Conservation (phyloP, 2,329 filamentous ascomycete genomes). For the Fusarium virguliforme region DNA sequence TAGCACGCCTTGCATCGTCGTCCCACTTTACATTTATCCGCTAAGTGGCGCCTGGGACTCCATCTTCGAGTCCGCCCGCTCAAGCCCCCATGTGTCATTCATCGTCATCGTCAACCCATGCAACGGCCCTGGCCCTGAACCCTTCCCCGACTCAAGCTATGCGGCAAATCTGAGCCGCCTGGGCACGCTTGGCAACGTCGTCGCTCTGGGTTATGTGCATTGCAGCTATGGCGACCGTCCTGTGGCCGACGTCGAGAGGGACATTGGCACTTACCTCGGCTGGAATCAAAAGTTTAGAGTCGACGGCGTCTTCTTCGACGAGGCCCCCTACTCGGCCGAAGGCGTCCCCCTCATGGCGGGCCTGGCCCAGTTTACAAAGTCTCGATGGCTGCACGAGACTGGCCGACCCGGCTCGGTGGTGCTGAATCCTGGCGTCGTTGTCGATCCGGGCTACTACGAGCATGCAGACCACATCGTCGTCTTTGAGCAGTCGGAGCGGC, state of each 20-base stretch:
- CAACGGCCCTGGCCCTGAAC: conserved; percentile 31
- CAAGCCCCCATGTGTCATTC: conserved; percentile 28
- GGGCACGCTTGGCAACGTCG: conserved; percentile 4
- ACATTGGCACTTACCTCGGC: conserved; percentile 30
- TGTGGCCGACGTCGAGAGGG: conserved; percentile 15
- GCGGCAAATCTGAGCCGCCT: conserved; percentile 20
- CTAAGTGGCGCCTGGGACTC: conserved; percentile 32
- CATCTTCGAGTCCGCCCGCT: conserved; percentile 28
- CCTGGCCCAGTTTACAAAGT: conserved; percentile 30
- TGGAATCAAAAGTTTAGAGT: conserved; percentile 35
- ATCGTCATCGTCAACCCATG: conserved; percentile 36
- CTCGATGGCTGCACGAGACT: conserved; percentile 21
- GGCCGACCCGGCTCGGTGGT: conserved; percentile 18
- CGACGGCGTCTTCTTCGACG: conserved; percentile 43
- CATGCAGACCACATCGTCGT: conserved; percentile 32
- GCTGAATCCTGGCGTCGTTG: conserved; percentile 33
- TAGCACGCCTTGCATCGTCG: conserved; percentile 24
- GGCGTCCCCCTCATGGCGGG: conserved; percentile 9
- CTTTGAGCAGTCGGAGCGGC: conserved; percentile 32
- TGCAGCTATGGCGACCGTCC: conserved; percentile 35
- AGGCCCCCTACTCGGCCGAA: conserved; percentile 27
- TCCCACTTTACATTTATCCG: conserved; percentile 40
- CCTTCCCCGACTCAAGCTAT: conserved; percentile 33
- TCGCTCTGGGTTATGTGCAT: conserved; percentile 39
- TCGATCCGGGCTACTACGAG: conserved; percentile 25